Percentiles rank a stretch among this genome's conserved stretches.
These are phyloP conservation scores for Candida anutae DNA, from an alignment of 1,139 yeast species.

Conservation along the genomic window DNA sequence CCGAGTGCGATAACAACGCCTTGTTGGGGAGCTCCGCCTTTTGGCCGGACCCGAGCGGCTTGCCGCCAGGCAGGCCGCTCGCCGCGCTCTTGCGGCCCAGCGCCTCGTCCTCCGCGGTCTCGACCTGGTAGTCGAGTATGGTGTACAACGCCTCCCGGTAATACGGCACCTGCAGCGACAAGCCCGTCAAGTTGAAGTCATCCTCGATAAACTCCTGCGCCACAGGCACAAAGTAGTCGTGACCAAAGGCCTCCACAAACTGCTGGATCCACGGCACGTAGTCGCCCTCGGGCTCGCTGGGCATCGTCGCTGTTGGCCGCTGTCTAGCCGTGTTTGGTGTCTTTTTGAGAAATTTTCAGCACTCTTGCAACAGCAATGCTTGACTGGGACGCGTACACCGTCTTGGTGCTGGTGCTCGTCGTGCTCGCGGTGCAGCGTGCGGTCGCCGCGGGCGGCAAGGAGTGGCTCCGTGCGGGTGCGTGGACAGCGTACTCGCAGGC, in stretches of 20 bases:
- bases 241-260: slow-evolving; percentile 82
- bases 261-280: slow-evolving; percentile 85
- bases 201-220: slow-evolving; percentile 92
- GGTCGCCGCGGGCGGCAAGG: slow-evolving; percentile 27
- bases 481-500: slow-evolving; percentile 36
- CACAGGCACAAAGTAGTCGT: slow-evolving; percentile 90
- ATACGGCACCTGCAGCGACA: slow-evolving; percentile 78
- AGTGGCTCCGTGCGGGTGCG: slow-evolving; percentile 21
- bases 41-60: background rate
- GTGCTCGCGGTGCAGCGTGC: slow-evolving; percentile 25
- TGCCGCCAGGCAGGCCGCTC: slow-evolving; percentile 8
- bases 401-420: slow-evolving; percentile 16
- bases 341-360: background rate
- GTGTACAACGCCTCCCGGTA: slow-evolving; percentile 89
- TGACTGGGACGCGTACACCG: slow-evolving; percentile 23
- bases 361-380: slow-evolving; percentile 7
- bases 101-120: slow-evolving; percentile 56
- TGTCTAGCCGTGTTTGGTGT: slow-evolving; percentile 1
- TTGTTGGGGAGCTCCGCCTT: slow-evolving; percentile 52
- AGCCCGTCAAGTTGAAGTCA: slow-evolving; percentile 90
- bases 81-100: slow-evolving; percentile 7
- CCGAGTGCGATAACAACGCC: slow-evolving; percentile 78
- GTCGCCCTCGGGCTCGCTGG: slow-evolving; percentile 47
- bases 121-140: slow-evolving; percentile 72
- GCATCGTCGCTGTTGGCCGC: slow-evolving; percentile 17